Evolutionary conservation across 129 eudicot species (phyloP).

Genomic region (Lonicera japonica): DNA sequence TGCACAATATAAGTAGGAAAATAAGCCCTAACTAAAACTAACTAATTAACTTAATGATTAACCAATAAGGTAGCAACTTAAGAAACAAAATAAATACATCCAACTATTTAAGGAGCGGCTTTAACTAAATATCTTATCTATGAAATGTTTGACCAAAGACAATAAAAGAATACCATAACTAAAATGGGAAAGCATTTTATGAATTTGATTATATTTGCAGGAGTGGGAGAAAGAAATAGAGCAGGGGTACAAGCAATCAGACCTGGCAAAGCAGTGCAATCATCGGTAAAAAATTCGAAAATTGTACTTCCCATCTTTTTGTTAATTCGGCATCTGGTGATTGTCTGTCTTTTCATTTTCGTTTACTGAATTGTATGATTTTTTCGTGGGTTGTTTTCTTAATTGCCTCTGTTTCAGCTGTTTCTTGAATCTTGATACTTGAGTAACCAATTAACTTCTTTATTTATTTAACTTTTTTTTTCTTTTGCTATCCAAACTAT

Average conservation of each 20-base stretch:
- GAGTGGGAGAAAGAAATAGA: conserved; percentile 29
- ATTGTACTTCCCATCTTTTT: neutral
- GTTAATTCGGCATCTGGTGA: neutral
- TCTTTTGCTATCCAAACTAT: neutral
- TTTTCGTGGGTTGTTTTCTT: too few relatives aligned
- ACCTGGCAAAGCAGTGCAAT: conserved; percentile 35
- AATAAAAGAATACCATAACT: too few relatives aligned
- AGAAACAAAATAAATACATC: too few relatives aligned
- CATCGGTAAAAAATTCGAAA: conserved; percentile 20
- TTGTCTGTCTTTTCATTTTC: neutral
- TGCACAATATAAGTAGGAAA: too few relatives aligned
- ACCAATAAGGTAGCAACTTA: too few relatives aligned
- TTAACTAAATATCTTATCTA: too few relatives aligned
- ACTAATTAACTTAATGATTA: too few relatives aligned
- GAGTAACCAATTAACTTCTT: neutral
- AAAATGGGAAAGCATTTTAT: too few relatives aligned
- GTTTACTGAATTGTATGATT: neutral
- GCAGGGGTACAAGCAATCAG: conserved; percentile 34
- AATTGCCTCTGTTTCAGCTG: too few relatives aligned
- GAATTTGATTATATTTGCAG: conserved; percentile 14
- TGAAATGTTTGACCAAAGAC: too few relatives aligned
- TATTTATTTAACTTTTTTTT: neutral
- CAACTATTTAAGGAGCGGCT: too few relatives aligned
- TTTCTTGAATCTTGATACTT: neutral
- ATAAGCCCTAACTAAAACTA: too few relatives aligned